phyloP scores from a whole-genome alignment of 768 basidiomycete species.

The Phylloporus sp. region DNA sequence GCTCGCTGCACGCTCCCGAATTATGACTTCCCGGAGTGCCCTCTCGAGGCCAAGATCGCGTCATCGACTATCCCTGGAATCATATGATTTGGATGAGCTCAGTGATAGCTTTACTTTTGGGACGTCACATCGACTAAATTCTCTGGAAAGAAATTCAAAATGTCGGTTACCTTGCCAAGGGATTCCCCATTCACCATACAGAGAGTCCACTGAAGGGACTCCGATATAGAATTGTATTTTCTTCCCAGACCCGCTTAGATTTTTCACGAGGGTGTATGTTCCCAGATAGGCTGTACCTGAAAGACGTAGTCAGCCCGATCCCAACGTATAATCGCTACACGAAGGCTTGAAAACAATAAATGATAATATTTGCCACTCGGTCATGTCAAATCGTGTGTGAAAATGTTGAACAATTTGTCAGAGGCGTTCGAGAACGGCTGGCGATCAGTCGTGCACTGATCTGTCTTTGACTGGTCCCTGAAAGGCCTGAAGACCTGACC shows the following conservation, averaged over 20 bases:
- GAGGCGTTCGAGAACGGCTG: neutral
- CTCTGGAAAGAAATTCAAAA: neutral
- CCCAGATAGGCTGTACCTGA: slow-evolving; percentile 8
- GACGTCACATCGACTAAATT: slow-evolving; percentile 1
- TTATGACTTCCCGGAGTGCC: slow-evolving; percentile 1
- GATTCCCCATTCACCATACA: slow-evolving; percentile 5
- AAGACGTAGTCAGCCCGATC: neutral
- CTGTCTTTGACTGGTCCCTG: too few relatives aligned
- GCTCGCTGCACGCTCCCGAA: slow-evolving; percentile 1
- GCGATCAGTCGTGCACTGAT: neutral
- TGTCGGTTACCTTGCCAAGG: neutral
- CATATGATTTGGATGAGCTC: neutral
- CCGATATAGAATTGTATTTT: too few relatives aligned
- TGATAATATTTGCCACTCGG: neutral
- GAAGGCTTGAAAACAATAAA: neutral
- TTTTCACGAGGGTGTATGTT: too few relatives aligned
- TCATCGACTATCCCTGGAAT: neutral
- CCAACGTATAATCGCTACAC: neutral
- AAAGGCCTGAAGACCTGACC: too few relatives aligned
- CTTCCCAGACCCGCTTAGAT: too few relatives aligned
- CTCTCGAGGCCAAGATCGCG: neutral
- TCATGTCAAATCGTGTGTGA: slow-evolving; percentile 3
- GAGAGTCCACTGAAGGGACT: neutral
- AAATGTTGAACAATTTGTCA: neutral
- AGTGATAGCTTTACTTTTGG: neutral